Conservation (phyloP, 768 basidiomycete genomes). For the Boletus sp. region DNA sequence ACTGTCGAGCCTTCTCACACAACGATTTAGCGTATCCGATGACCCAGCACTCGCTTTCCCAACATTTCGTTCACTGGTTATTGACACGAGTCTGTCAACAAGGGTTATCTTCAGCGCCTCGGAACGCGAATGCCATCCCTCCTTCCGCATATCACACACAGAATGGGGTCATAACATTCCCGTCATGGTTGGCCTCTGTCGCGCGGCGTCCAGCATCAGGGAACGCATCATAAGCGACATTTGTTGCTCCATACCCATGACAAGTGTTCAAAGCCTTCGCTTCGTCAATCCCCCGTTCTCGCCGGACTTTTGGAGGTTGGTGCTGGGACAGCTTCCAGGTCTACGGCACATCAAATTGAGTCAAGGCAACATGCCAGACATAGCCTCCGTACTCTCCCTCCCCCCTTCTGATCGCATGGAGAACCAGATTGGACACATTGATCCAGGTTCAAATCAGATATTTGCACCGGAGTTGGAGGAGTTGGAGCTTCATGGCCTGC, state of each 20-base stretch:
- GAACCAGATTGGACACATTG: not conserved
- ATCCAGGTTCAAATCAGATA: not conserved
- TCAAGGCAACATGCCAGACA: not conserved
- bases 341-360: constrained; percentile 3
- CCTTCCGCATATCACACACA: too few species aligned
- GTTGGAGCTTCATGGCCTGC: not conserved
- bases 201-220: not conserved
- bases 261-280: not conserved
- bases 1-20: not conserved
- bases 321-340: not conserved
- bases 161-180: not conserved
- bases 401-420: not conserved
- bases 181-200: not conserved
- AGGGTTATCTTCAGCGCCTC: not conserved
- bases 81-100: not conserved
- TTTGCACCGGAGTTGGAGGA: not conserved
- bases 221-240: not conserved
- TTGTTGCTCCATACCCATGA: not conserved
- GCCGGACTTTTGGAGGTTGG: constrained; percentile 2
- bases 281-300: not conserved
- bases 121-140: not conserved
- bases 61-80: not conserved
- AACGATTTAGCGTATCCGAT: not conserved
- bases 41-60: not conserved
- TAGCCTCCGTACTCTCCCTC: not conserved